A percentile compares a stretch with the other conserved stretches of the same genome.
phyloP scores from a whole-genome alignment of 176 grass and related monocot genomes.

The Zea luxurians region DNA sequence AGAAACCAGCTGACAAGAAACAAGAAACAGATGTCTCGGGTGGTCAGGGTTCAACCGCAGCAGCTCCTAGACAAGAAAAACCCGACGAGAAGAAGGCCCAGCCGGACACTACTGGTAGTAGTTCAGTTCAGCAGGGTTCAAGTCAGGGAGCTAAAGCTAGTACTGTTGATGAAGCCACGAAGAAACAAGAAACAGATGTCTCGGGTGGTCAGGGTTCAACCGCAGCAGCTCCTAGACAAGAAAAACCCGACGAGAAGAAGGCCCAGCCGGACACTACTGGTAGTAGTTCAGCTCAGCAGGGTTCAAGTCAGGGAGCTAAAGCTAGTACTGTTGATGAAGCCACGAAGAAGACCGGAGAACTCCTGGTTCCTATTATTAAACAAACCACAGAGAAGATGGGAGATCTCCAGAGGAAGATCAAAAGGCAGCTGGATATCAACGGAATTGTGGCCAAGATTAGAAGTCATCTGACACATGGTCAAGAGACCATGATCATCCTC shows the following conservation, averaged over 20 bases:
- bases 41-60: accelerated
- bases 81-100: not conserved
- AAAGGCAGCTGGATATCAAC: not conserved
- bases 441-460: not conserved
- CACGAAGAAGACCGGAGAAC: not conserved
- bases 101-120: not conserved
- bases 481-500: not conserved
- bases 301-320: not conserved
- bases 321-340: not conserved
- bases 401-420: accelerated
- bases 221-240: accelerated
- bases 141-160: not conserved
- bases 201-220: not conserved
- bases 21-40: not conserved
- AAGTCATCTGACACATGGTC: accelerated
- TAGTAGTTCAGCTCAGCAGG: not conserved
- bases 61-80: not conserved
- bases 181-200: not conserved
- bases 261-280: not conserved
- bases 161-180: not conserved
- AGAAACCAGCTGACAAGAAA: not conserved
- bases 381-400: accelerated
- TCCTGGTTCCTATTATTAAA: not conserved
- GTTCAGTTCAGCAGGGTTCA: not conserved
- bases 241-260: not conserved